A percentile compares a stretch with the other conserved stretches of the same genome.
Evolutionary conservation across 2,329 filamentous ascomycete genomes (phyloP).

Genomic region (Nemania sp.): DNA sequence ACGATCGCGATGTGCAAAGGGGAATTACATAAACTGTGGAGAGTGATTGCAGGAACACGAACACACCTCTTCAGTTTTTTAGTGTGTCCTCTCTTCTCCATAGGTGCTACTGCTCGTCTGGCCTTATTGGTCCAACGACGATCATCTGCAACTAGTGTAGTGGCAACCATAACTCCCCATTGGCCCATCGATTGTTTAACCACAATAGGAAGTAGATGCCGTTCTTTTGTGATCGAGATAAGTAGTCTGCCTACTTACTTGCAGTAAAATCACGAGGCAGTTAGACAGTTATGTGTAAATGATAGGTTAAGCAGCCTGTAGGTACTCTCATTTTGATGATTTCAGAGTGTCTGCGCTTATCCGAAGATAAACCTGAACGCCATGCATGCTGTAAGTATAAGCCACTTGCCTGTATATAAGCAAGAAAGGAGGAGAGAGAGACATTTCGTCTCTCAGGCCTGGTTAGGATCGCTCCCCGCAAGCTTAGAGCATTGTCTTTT

Average conservation of each 20-base stretch:
- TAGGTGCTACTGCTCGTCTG: neutral
- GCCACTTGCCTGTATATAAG: neutral
- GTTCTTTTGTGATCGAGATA: neutral
- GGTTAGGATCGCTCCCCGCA: neutral
- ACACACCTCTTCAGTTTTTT: neutral
- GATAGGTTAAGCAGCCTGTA: too few relatives aligned
- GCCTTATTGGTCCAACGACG: neutral
- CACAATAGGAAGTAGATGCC: neutral
- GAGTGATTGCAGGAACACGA: neutral
- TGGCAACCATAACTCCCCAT: neutral
- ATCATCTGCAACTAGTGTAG: neutral
- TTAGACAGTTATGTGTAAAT: too few relatives aligned
- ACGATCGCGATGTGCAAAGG: neutral
- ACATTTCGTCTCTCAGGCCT: neutral
- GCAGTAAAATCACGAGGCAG: too few relatives aligned
- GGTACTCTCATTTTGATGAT: neutral
- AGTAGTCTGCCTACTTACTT: too few relatives aligned
- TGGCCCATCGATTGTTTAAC: neutral
- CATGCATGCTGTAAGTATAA: neutral
- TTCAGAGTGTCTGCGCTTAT: neutral
- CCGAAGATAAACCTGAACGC: neutral
- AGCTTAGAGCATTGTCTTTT: neutral
- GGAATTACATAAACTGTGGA: neutral
- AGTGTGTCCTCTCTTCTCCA: neutral
- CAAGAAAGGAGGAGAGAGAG: neutral